These are phyloP conservation scores for Limnanthes douglasii DNA, from an alignment of 345 rosid species.

Conservation along the genomic window DNA sequence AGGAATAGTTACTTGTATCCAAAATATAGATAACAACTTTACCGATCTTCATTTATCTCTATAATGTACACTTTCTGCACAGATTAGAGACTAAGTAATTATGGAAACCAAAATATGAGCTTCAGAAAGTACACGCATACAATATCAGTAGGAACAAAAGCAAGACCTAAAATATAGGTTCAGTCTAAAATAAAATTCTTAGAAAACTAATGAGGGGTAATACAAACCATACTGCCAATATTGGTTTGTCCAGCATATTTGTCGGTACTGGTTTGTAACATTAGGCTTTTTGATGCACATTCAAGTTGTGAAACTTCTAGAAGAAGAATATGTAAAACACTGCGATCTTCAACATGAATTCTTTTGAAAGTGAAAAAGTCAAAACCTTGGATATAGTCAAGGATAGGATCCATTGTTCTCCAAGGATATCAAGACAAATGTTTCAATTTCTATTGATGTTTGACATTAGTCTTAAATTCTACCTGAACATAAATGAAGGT, in stretches of 20 bases:
- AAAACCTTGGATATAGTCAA: slow-evolving; percentile 18
- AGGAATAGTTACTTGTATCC: slow-evolving; percentile 67
- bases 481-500: slow-evolving; percentile 5
- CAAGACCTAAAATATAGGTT: too few species aligned
- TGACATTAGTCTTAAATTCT: slow-evolving; percentile 17
- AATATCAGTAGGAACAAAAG: slow-evolving; percentile 1
- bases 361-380: background rate
- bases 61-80: slow-evolving; percentile 52
- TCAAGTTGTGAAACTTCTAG: too few species aligned
- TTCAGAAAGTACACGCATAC: background rate
- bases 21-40: slow-evolving; percentile 72
- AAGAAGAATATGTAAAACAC: too few species aligned
- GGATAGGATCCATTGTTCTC: slow-evolving; percentile 22
- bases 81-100: slow-evolving; percentile 7
- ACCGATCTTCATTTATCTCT: slow-evolving; percentile 75
- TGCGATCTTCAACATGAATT: too few species aligned
- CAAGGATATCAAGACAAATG: slow-evolving; percentile 18
- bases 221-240: slow-evolving; percentile 33
- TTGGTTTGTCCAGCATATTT: slow-evolving; percentile 28
- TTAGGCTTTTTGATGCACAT: too few species aligned
- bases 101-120: background rate
- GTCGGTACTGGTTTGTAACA: slow-evolving; percentile 61
- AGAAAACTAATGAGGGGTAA: too few species aligned
- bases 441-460: slow-evolving; percentile 17
- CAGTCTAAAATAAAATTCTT: too few species aligned